These are phyloP conservation scores for Geotrichum citri-aurantii DNA, from an alignment of 1,139 yeast species.

Conservation along the genomic window DNA sequence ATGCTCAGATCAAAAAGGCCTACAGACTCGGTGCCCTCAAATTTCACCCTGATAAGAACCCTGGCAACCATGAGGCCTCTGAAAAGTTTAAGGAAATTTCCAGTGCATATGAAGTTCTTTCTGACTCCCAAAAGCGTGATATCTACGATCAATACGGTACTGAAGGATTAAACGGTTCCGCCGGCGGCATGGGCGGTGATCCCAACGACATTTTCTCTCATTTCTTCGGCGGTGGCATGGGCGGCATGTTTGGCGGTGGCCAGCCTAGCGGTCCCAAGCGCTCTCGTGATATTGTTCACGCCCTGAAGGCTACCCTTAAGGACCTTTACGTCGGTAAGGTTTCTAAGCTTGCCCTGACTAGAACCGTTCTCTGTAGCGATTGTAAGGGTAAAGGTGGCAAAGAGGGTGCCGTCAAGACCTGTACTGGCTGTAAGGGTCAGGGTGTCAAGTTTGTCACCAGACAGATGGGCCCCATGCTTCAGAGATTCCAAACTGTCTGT, in stretches of 20 bases:
- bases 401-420: constrained; percentile 81
- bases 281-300: constrained; percentile 79
- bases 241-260: constrained; percentile 44
- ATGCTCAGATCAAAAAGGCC: constrained; percentile 85
- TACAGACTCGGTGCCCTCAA: constrained; percentile 89
- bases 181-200: constrained; percentile 65
- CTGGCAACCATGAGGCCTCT: constrained; percentile 80
- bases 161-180: constrained; percentile 78
- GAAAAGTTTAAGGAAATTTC: constrained; percentile 91
- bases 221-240: constrained; percentile 59
- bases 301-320: constrained; percentile 79
- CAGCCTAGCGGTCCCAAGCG: constrained; percentile 75
- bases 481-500: constrained; percentile 94
- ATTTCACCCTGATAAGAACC: constrained; percentile 78
- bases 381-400: constrained; percentile 98
- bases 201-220: constrained; percentile 90
- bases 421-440: constrained; percentile 80
- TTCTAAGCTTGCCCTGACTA: constrained; percentile 87
- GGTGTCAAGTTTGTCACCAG: constrained; percentile 92
- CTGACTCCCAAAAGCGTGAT: constrained; percentile 84
- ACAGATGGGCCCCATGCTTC: constrained; percentile 99
- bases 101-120: constrained; percentile 74
- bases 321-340: constrained; percentile 68
- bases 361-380: constrained; percentile 77
- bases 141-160: constrained; percentile 86